Conservation (phyloP, 805 yeast genomes). For the Scheffersomyces amazonensis region DNA sequence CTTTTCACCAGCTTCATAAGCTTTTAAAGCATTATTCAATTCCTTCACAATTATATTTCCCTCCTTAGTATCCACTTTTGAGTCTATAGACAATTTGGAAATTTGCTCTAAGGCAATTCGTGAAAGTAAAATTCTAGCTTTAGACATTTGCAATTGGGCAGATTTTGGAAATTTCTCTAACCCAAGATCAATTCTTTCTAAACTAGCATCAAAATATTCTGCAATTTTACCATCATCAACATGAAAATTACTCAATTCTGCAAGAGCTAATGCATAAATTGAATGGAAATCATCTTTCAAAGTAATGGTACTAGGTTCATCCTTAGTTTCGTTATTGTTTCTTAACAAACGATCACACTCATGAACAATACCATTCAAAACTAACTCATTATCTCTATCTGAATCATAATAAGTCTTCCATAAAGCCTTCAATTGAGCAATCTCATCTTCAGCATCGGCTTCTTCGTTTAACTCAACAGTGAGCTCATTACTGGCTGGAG, state of each 20-base stretch:
- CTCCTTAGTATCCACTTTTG: constrained; percentile 25
- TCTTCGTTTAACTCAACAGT: constrained; percentile 67
- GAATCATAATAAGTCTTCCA: constrained; percentile 62
- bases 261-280: constrained; percentile 69
- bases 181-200: constrained; percentile 67
- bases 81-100: constrained; percentile 45
- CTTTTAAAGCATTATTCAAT: constrained; percentile 45
- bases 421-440: constrained; percentile 71
- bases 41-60: constrained; percentile 33
- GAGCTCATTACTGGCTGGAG: constrained; percentile 19
- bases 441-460: constrained; percentile 72
- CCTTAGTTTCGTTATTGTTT: constrained; percentile 20
- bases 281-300: constrained; percentile 58
- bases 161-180: constrained; percentile 47
- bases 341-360: constrained; percentile 83
- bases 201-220: constrained; percentile 66
- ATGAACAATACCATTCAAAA: constrained; percentile 82
- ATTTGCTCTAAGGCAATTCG: constrained; percentile 59
- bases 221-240: constrained; percentile 26
- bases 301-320: constrained; percentile 5
- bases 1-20: constrained; percentile 44
- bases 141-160: constrained; percentile 47
- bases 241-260: constrained; percentile 60
- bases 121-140: constrained; percentile 52
- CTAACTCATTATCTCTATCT: constrained; percentile 58